Evolutionary conservation across 176 grass and related monocot species (phyloP).

Genomic region (Pharus latifolius): DNA sequence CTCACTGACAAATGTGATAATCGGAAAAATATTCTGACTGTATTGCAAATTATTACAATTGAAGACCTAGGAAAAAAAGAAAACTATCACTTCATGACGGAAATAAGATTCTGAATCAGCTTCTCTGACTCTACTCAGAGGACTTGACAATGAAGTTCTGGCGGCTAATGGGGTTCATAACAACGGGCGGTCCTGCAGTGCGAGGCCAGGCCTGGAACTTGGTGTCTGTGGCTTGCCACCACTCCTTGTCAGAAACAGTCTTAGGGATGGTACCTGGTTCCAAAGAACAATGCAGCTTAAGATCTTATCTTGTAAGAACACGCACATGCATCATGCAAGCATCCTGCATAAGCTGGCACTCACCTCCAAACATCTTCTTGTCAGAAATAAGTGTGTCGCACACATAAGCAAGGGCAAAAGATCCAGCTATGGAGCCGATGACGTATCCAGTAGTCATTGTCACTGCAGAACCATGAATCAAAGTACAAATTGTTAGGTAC

Average conservation of each 20-base stretch:
- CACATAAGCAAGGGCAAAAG: conserved; percentile 31
- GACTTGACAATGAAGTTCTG: conserved; percentile 87
- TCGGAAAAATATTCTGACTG: background rate
- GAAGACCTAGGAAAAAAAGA: background rate
- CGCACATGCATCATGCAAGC: background rate
- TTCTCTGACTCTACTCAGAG: background rate
- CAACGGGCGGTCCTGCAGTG: conserved; percentile 67
- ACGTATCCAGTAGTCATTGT: conserved; percentile 32
- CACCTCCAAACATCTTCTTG: conserved; percentile 52
- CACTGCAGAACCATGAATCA: background rate
- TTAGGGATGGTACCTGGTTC: conserved; percentile 31
- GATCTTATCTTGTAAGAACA: background rate
- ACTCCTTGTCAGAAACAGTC: conserved; percentile 70
- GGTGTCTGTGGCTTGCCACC: conserved; percentile 59
- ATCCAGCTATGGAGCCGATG: conserved; percentile 1
- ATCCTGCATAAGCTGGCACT: background rate
- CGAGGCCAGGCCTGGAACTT: conserved; percentile 94
- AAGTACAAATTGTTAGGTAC: background rate
- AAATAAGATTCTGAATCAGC: background rate
- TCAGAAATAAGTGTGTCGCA: conserved; percentile 35
- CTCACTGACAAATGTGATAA: background rate
- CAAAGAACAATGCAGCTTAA: background rate
- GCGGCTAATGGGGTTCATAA: conserved; percentile 94
- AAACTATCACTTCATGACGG: conserved; percentile 13
- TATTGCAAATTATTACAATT: conserved; percentile 14